phyloP scores from a whole-genome alignment of 805 yeast species.

The Schizosaccharomyces cryophilus region DNA sequence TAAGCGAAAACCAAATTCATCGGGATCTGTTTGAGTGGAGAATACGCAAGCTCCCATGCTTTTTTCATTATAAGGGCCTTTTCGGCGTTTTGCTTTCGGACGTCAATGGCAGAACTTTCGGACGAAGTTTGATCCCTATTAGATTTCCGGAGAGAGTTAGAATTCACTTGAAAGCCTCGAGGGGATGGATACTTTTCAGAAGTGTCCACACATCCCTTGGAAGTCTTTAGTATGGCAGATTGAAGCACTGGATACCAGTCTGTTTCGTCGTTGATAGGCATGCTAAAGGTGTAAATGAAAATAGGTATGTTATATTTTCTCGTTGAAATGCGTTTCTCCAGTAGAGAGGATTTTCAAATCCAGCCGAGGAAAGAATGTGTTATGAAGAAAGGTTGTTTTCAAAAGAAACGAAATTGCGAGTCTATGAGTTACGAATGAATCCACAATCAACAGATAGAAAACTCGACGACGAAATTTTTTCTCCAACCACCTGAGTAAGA shows the following conservation, averaged over 20 bases:
- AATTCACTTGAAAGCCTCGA: background rate
- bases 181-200: background rate
- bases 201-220: background rate
- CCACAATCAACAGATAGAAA: no score
- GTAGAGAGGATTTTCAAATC: no score
- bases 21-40: constrained; percentile 69
- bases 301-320: no score
- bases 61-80: constrained; percentile 17
- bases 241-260: background rate
- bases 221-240: background rate
- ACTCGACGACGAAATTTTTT: no score
- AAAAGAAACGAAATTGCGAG: no score
- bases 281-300: background rate
- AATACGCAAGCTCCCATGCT: constrained; percentile 68
- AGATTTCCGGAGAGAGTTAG: background rate
- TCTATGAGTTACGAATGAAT: no score
- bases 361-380: no score
- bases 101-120: background rate
- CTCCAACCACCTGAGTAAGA: no score
- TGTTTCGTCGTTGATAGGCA: background rate
- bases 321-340: no score
- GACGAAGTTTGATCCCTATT: background rate
- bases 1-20: constrained; percentile 78
- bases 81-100: background rate
- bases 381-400: no score